Conservation (phyloP, 768 basidiomycete genomes). For the Suillus tomentosus region DNA sequence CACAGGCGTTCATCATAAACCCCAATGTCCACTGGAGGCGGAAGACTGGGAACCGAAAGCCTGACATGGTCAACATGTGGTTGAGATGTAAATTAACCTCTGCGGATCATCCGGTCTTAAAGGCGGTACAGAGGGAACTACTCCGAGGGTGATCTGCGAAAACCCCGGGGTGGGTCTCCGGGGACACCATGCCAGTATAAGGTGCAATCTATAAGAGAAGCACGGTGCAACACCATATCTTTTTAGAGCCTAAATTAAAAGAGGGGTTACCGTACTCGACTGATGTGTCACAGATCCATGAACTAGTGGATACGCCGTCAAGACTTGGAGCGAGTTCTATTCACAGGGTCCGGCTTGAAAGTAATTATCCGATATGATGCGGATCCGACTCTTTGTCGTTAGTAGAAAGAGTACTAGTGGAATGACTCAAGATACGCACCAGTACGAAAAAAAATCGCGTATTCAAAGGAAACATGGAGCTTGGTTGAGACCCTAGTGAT, state of each 20-base stretch:
- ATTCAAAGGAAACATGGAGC: background rate
- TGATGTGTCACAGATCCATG: background rate
- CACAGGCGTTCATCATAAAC: background rate
- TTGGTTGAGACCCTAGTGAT: background rate
- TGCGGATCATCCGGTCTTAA: background rate
- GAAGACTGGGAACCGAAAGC: background rate
- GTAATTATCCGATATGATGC: background rate
- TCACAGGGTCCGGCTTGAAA: background rate
- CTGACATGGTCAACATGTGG: background rate
- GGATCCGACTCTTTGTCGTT: background rate
- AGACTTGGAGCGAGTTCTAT: background rate
- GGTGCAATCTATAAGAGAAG: no score
- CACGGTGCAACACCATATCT: background rate
- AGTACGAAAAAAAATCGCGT: background rate
- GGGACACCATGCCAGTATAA: background rate
- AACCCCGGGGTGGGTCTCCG: no score
- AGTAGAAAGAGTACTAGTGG: background rate
- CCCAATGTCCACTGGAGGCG: background rate
- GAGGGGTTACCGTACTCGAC: background rate
- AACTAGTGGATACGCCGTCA: background rate
- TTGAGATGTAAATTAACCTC: background rate
- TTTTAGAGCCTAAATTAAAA: background rate
- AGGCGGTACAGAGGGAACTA: background rate
- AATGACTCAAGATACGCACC: background rate
- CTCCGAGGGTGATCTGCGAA: background rate